phyloP scores from a whole-genome alignment of 2,329 filamentous ascomycete genomes.

The Diplodia corticola region DNA sequence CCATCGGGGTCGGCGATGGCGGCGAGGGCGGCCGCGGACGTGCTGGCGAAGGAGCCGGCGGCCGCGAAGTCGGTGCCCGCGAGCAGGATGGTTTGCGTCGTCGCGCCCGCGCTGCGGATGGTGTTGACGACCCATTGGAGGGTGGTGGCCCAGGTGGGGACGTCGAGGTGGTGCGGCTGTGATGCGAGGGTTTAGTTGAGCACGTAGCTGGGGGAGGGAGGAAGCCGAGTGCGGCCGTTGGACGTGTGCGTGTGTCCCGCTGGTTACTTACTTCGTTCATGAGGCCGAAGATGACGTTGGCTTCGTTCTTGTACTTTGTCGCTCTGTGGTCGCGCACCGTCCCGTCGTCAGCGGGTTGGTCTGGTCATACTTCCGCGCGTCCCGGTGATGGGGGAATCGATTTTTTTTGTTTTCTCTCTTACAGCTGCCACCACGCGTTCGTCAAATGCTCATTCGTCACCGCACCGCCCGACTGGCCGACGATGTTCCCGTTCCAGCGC shows the following conservation, averaged over 20 bases:
- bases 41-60: not conserved
- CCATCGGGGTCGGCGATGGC: not conserved
- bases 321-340: not conserved
- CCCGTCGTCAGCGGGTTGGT: too few relatives aligned
- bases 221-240: too few relatives aligned
- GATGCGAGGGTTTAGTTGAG: too few relatives aligned
- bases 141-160: slow-evolving; percentile 15
- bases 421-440: slow-evolving; percentile 16
- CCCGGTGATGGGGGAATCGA: too few relatives aligned
- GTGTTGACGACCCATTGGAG: slow-evolving; percentile 20
- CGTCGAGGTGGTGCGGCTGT: slow-evolving; percentile 6
- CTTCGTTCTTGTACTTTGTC: slow-evolving; percentile 10
- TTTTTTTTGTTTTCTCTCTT: too few relatives aligned
- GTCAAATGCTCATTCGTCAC: slow-evolving; percentile 6
- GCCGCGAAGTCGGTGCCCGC: not conserved
- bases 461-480: slow-evolving; percentile 9
- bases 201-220: too few relatives aligned
- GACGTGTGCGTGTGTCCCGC: too few relatives aligned
- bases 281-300: slow-evolving; percentile 17
- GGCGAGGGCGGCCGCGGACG: not conserved
- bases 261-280: slow-evolving; percentile 12
- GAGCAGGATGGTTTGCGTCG: slow-evolving; percentile 7
- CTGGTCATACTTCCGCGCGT: too few relatives aligned
- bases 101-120: slow-evolving; percentile 18
- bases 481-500: slow-evolving; percentile 20